phyloP scores from a whole-genome alignment of 805 yeast genomes.

The Zygoascus tannicola region DNA sequence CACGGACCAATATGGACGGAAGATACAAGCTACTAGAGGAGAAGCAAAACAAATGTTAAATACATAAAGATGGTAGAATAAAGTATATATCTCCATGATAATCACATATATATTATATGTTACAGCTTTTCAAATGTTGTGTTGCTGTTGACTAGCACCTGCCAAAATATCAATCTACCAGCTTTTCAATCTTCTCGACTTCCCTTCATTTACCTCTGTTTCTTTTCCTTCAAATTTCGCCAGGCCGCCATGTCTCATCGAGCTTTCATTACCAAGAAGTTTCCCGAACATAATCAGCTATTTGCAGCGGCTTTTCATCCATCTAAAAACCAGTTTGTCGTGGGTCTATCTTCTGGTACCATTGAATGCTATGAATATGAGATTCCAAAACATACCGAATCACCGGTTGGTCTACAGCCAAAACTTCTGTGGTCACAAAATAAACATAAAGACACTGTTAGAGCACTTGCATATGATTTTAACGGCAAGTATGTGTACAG shows the following conservation, averaged over 20 bases:
- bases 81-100: no score
- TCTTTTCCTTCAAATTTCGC: no score
- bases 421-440: slow-evolving; percentile 64
- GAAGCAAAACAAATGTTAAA: no score
- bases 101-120: no score
- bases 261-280: slow-evolving; percentile 11
- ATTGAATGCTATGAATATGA: slow-evolving; percentile 55
- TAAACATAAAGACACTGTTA: slow-evolving; percentile 82
- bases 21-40: no score
- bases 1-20: no score
- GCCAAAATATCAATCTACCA: no score
- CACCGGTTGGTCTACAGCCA: slow-evolving; percentile 1
- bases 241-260: slow-evolving; percentile 11
- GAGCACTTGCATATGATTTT: slow-evolving; percentile 60
- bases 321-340: slow-evolving; percentile 45
- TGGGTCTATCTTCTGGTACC: slow-evolving; percentile 80
- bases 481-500: slow-evolving; percentile 51
- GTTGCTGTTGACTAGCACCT: no score
- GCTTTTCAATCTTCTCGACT: no score
- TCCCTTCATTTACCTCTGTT: no score
- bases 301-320: slow-evolving; percentile 79
- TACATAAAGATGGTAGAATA: no score
- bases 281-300: slow-evolving; percentile 30
- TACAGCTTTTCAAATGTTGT: no score
- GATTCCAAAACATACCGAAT: slow-evolving; percentile 21